Evolutionary conservation across 2,329 filamentous ascomycete species (phyloP).

Genomic region (Xylaria sp.): DNA sequence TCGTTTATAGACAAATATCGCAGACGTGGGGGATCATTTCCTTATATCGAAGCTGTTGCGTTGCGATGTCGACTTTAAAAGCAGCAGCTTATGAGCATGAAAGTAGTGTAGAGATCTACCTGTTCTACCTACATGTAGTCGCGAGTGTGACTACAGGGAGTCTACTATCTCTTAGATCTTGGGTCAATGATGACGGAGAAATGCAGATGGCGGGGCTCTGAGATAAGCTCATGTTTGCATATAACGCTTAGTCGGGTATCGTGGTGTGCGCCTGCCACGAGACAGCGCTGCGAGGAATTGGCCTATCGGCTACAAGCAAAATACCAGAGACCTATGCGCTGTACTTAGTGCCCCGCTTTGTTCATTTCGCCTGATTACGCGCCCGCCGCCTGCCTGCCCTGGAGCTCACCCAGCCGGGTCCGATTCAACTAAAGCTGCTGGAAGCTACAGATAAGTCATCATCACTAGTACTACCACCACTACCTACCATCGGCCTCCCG

Average conservation of each 20-base stretch:
- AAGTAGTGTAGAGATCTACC: not conserved
- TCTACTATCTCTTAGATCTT: not conserved
- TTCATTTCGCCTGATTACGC: slow-evolving; percentile 50
- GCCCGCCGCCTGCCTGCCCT: slow-evolving; percentile 46
- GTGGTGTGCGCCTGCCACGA: not conserved
- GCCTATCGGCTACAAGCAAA: not conserved
- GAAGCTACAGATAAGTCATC: slow-evolving; percentile 38
- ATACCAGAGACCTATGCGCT: not conserved
- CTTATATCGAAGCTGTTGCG: not conserved
- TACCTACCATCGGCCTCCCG: slow-evolving; percentile 24
- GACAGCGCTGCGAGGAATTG: not conserved
- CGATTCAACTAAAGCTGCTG: slow-evolving; percentile 24
- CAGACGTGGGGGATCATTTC: slow-evolving; percentile 18
- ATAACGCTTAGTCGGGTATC: not conserved
- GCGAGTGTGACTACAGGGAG: not conserved
- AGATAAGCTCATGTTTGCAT: not conserved
- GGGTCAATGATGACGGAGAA: slow-evolving; percentile 16
- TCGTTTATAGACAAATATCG: slow-evolving; percentile 24
- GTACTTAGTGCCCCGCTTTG: slow-evolving; percentile 30
- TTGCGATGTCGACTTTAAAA: not conserved
- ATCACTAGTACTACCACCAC: slow-evolving; percentile 31
- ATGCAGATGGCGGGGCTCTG: slow-evolving; percentile 15
- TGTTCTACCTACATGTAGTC: not conserved
- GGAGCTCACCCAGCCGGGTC: slow-evolving; percentile 37
- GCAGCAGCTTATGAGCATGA: not conserved